These are phyloP conservation scores for Volvariella volvacea DNA, from an alignment of 1,284 basidiomycete species.

Conservation along the genomic window DNA sequence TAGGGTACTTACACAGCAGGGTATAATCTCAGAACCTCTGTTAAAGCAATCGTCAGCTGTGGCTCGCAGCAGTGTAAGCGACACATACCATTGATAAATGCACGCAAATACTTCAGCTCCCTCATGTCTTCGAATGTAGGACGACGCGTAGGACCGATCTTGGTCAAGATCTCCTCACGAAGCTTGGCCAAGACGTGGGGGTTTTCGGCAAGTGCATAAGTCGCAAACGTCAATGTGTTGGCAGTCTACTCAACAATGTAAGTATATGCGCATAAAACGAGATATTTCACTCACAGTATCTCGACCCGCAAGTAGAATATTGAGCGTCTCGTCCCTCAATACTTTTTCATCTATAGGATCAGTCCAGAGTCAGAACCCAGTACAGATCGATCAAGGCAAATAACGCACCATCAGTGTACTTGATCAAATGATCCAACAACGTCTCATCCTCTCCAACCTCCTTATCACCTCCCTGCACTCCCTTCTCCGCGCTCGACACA, in stretches of 20 bases:
- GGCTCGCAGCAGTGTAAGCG: background rate
- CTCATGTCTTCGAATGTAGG: slow-evolving; percentile 21
- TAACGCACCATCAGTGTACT: slow-evolving; percentile 25
- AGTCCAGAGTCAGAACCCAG: slow-evolving; percentile 1
- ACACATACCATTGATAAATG: slow-evolving; percentile 32
- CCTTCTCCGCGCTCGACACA: slow-evolving; percentile 8
- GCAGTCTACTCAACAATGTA: slow-evolving; percentile 16
- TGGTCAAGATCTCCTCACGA: slow-evolving; percentile 19
- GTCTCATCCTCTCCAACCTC: slow-evolving; percentile 29
- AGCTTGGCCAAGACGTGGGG: slow-evolving; percentile 17
- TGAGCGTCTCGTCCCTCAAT: slow-evolving; percentile 24
- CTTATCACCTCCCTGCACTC: slow-evolving; percentile 10
- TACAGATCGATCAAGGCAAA: background rate
- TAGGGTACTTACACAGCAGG: slow-evolving; percentile 30
- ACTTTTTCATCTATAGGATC: slow-evolving; percentile 20
- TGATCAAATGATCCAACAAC: slow-evolving; percentile 32
- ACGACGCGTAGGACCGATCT: slow-evolving; percentile 16
- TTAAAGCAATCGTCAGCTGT: background rate
- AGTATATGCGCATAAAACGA: slow-evolving; percentile 4
- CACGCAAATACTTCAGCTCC: slow-evolving; percentile 32
- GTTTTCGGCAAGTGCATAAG: slow-evolving; percentile 22
- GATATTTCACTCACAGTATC: slow-evolving; percentile 24
- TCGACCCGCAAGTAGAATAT: slow-evolving; percentile 31
- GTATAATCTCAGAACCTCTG: slow-evolving; percentile 37
- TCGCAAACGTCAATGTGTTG: slow-evolving; percentile 20